Percentiles rank a stretch among this genome's conserved stretches.
phyloP scores from a whole-genome alignment of 2,329 filamentous ascomycete genomes.

The Lachnellula occidentalis region DNA sequence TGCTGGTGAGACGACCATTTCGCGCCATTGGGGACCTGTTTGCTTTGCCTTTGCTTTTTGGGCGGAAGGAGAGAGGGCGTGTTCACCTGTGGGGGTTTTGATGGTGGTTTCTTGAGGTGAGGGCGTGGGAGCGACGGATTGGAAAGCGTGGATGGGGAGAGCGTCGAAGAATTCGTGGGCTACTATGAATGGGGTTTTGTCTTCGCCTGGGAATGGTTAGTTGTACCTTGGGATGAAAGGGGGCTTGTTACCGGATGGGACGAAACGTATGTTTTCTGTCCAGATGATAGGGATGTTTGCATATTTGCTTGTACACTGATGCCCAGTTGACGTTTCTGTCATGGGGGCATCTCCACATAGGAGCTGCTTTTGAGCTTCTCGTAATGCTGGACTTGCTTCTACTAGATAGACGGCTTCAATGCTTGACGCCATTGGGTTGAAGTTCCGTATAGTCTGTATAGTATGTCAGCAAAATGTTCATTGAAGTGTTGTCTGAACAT shows the following conservation, averaged over 20 bases:
- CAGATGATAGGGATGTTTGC: conserved; percentile 72
- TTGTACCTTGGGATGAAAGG: background rate
- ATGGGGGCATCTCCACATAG: conserved; percentile 71
- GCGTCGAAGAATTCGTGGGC: conserved; percentile 99
- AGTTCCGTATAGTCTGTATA: conserved; percentile 71
- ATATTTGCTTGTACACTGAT: conserved; percentile 71
- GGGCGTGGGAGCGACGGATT: conserved; percentile 57
- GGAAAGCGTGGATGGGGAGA: conserved; percentile 91
- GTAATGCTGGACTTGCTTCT: conserved; percentile 79
- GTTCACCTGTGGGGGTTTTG: conserved; percentile 38
- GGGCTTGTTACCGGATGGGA: conserved; percentile 14
- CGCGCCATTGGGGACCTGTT: conserved; percentile 65
- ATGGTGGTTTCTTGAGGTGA: conserved; percentile 30
- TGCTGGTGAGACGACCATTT: conserved; percentile 70
- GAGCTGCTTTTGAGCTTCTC: conserved; percentile 70
- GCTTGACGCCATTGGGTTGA: conserved; percentile 68
- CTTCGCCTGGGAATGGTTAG: conserved; percentile 42
- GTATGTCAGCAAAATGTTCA: conserved; percentile 9
- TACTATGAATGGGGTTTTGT: conserved; percentile 83
- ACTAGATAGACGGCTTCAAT: conserved; percentile 90
- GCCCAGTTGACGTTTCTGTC: conserved; percentile 66
- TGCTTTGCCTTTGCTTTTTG: conserved; percentile 15
- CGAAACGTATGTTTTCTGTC: conserved; percentile 58
- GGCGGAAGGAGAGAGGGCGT: conserved; percentile 31
- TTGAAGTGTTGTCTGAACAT: conserved; percentile 32